Evolutionary conservation across 225 moss, liverwort and hornwort genomes (phyloP).

Genomic region (Asterella californica): DNA sequence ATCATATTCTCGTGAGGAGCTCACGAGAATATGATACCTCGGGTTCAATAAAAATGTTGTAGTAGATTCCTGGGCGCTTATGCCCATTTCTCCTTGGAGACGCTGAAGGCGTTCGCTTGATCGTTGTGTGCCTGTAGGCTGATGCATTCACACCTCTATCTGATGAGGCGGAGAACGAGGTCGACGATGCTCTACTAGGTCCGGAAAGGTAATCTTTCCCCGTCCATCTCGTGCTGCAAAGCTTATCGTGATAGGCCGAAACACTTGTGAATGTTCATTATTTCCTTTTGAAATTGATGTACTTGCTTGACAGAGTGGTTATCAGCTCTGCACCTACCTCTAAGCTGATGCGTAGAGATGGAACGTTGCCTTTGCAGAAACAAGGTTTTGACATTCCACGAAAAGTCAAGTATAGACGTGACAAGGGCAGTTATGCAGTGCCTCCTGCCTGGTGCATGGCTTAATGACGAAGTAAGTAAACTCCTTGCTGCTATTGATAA

Average conservation of each 20-base stretch:
- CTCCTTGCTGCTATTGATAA: neutral
- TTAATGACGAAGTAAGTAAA: constrained; percentile 86
- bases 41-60: too few species aligned
- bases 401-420: constrained; percentile 90
- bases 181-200: constrained; percentile 31
- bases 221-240: neutral
- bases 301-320: neutral
- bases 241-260: neutral
- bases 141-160: constrained; percentile 45
- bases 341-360: neutral
- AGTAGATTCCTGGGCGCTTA: too few species aligned
- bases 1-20: too few species aligned
- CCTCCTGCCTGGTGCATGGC: constrained; percentile 77
- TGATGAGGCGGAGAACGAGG: constrained; percentile 26
- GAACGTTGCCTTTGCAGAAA: constrained; percentile 33
- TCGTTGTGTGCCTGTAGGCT: constrained; percentile 15
- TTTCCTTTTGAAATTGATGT: neutral
- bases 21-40: too few species aligned
- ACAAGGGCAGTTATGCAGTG: constrained; percentile 77
- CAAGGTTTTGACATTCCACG: constrained; percentile 57
- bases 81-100: too few species aligned
- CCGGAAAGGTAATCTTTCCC: constrained; percentile 22
- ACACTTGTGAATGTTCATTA: neutral
- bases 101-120: neutral
- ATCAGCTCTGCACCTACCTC: neutral